A percentile compares a stretch with the other conserved stretches of the same genome.
Conservation (phyloP, 1,284 basidiomycete species). For the Pascua sp. region DNA sequence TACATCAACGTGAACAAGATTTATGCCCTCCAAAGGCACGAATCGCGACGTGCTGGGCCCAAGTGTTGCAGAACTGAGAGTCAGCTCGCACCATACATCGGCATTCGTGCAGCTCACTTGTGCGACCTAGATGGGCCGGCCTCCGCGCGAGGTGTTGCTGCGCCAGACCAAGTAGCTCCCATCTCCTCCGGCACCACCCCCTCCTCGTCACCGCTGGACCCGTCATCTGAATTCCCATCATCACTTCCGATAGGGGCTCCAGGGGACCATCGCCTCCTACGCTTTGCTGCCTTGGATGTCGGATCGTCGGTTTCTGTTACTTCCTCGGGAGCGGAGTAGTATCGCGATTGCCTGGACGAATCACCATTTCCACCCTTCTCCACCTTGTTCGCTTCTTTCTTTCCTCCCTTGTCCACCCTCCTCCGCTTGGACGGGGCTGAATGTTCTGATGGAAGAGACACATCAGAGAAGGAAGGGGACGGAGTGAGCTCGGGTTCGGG, state of each 20-base stretch:
- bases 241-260: conserved; percentile 24
- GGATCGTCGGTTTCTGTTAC: too few relatives aligned
- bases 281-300: background rate
- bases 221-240: conserved; percentile 3
- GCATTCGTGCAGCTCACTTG: conserved; percentile 4
- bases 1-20: conserved; percentile 18
- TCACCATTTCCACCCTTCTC: background rate
- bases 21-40: conserved; percentile 23
- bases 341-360: too few relatives aligned
- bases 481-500: too few relatives aligned
- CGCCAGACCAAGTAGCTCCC: conserved; percentile 26
- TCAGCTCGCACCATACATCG: background rate
- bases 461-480: too few relatives aligned
- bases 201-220: conserved; percentile 11
- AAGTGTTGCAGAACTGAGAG: background rate
- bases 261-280: conserved; percentile 28
- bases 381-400: conserved; percentile 8
- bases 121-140: conserved; percentile 3
- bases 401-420: background rate
- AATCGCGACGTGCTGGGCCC: conserved; percentile 22
- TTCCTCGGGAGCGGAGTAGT: too few relatives aligned
- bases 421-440: conserved; percentile 7
- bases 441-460: too few relatives aligned
- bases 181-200: conserved; percentile 15
- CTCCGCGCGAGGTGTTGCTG: conserved; percentile 15